Conservation (phyloP, 148 eudicot species). For the Rhododendron mucronatum region DNA sequence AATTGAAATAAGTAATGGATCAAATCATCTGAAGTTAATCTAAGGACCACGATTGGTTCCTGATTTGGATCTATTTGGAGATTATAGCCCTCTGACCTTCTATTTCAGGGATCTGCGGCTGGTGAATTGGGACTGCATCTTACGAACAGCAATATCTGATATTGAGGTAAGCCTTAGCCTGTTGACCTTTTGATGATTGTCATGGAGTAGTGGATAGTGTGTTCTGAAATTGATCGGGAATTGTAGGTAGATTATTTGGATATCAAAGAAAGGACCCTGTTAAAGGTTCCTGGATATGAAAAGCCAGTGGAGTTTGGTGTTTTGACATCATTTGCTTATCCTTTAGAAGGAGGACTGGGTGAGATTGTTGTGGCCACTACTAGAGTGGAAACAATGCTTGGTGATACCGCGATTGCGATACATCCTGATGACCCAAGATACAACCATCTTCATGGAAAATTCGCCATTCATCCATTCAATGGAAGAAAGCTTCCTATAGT, state of each 20-base stretch:
- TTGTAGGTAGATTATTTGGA: slow-evolving; percentile 81
- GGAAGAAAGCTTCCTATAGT: slow-evolving; percentile 82
- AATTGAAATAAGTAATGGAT: neutral
- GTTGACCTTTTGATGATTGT: neutral
- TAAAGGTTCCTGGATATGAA: slow-evolving; percentile 82
- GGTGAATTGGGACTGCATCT: slow-evolving; percentile 94
- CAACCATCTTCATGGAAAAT: slow-evolving; percentile 76
- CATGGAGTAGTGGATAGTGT: neutral
- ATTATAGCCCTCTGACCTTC: slow-evolving; percentile 2
- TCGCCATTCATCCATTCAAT: slow-evolving; percentile 84
- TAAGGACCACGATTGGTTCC: neutral
- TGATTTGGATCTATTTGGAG: neutral
- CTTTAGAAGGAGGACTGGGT: slow-evolving; percentile 62
- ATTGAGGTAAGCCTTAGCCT: slow-evolving; percentile 55
- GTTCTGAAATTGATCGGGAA: slow-evolving; percentile 8
- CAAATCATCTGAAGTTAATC: neutral
- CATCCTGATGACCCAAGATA: slow-evolving; percentile 88
- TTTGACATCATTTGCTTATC: slow-evolving; percentile 89
- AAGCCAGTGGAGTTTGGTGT: slow-evolving; percentile 80
- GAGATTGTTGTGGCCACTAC: slow-evolving; percentile 98
- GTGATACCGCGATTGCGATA: slow-evolving; percentile 93
- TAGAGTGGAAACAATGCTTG: slow-evolving; percentile 95
- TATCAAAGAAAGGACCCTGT: slow-evolving; percentile 62
- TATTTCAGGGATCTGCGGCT: slow-evolving; percentile 62
- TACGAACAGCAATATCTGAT: slow-evolving; percentile 91